Evolutionary conservation across 2,329 filamentous ascomycete species (phyloP).

Genomic region (Metarhizium anisopliae): DNA sequence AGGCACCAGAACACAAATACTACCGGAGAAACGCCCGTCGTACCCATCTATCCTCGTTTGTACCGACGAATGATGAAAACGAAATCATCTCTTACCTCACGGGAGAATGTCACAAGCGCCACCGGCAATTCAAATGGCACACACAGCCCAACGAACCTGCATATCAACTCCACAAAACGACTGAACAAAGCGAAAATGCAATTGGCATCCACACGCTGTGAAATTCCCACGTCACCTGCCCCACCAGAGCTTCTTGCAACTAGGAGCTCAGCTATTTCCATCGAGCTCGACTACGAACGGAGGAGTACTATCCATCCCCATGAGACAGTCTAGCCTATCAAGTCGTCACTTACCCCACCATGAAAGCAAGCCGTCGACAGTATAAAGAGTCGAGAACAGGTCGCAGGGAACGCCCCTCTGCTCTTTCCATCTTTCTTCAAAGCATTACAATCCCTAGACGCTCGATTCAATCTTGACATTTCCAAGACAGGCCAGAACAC

Average conservation of each 20-base stretch:
- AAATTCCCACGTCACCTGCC: slow-evolving; percentile 17
- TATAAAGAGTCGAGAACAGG: slow-evolving; percentile 1
- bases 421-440: not conserved
- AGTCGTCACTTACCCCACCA: slow-evolving; percentile 16
- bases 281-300: not conserved
- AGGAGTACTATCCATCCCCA: not conserved
- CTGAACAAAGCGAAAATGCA: not conserved
- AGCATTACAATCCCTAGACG: not conserved
- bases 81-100: not conserved
- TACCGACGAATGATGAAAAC: not conserved
- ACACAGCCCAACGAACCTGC: not conserved
- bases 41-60: too few species aligned
- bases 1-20: too few species aligned
- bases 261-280: not conserved
- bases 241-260: slow-evolving; percentile 12
- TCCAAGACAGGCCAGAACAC: too few species aligned
- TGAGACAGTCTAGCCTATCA: not conserved
- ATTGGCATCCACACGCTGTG: not conserved
- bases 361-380: not conserved
- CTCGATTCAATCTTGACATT: not conserved
- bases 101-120: too few species aligned
- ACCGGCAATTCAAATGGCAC: too few species aligned
- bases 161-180: not conserved
- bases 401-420: slow-evolving; percentile 3
- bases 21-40: too few species aligned